Evolutionary conservation across 164 flowering plant genomes (phyloP).

Genomic region (Houttuynia cordata): DNA sequence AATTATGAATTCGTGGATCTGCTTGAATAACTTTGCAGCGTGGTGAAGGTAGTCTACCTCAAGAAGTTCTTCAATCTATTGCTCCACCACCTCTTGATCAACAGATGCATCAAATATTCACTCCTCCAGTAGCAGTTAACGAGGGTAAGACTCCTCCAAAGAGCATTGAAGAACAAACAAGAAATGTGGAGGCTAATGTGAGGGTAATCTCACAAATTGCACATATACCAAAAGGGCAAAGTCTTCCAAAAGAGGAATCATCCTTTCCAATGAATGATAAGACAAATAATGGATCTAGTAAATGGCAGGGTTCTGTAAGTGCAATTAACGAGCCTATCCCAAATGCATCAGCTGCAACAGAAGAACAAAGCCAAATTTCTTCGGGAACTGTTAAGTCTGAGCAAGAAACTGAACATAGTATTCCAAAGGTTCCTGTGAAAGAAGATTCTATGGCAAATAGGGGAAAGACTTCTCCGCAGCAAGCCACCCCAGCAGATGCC

Average conservation of each 20-base stretch:
- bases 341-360: conserved; percentile 37
- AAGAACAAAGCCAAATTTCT: conserved; percentile 27
- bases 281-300: conserved; percentile 17
- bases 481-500: conserved; percentile 32
- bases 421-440: conserved; percentile 29
- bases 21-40: conserved; percentile 31
- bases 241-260: conserved; percentile 36
- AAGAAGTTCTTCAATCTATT: conserved; percentile 78
- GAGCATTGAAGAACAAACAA: conserved; percentile 35
- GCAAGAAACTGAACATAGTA: conserved; percentile 46
- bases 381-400: conserved; percentile 41
- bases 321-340: conserved; percentile 29
- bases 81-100: conserved; percentile 83
- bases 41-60: conserved; percentile 85
- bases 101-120: conserved; percentile 42
- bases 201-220: conserved; percentile 30
- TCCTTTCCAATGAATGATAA: conserved; percentile 33
- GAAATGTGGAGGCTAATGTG: conserved; percentile 36
- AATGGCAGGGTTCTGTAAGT: conserved; percentile 22
- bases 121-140: conserved; percentile 27
- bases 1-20: not conserved
- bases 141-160: conserved; percentile 44
- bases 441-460: conserved; percentile 45
- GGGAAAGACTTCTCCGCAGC: conserved; percentile 53
- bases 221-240: conserved; percentile 20